phyloP scores from a whole-genome alignment of 1,284 basidiomycete genomes.

The Coniophora puteana region DNA sequence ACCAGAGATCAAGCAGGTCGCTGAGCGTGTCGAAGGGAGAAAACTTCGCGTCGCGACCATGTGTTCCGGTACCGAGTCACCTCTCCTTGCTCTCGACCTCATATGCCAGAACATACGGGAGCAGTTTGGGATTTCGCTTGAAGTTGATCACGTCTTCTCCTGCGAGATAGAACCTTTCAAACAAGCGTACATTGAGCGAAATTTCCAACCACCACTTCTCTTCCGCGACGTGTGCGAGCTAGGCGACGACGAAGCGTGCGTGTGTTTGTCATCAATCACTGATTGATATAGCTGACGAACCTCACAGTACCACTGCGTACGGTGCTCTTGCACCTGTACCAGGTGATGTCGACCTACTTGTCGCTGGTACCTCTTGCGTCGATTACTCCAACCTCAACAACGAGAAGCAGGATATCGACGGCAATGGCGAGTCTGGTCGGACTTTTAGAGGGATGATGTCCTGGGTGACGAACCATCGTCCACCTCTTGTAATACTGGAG shows the following conservation, averaged over 20 bases:
- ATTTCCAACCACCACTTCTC: conserved; percentile 87
- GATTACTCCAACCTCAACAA: conserved; percentile 96
- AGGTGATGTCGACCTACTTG: conserved; percentile 85
- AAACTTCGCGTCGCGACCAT: conserved; percentile 93
- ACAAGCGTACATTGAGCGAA: conserved; percentile 96
- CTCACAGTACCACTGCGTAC: conserved; percentile 81
- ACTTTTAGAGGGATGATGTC: conserved; percentile 91
- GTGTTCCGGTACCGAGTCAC: conserved; percentile 97
- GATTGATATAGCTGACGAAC: conserved; percentile 11
- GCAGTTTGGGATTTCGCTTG: conserved; percentile 63
- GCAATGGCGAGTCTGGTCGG: conserved; percentile 85
- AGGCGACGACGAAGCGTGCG: conserved; percentile 73
- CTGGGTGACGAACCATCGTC: conserved; percentile 86
- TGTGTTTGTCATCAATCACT: conserved; percentile 10
- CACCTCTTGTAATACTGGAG: conserved; percentile 89
- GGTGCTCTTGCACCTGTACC: conserved; percentile 85
- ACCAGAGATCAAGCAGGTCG: conserved; percentile 67
- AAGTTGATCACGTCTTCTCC: conserved; percentile 92
- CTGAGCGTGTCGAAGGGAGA: conserved; percentile 71
- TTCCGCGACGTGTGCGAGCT: conserved; percentile 95
- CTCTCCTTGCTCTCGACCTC: conserved; percentile 84
- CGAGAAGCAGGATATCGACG: conserved; percentile 86
- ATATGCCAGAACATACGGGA: conserved; percentile 74
- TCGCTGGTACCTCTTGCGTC: conserved; percentile 94
- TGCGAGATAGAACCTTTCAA: conserved; percentile 99